Percentiles rank a stretch among this genome's conserved stretches.
These are phyloP conservation scores for Malbranchea cinnamomea DNA, from an alignment of 2,329 filamentous ascomycete species.

Conservation along the genomic window DNA sequence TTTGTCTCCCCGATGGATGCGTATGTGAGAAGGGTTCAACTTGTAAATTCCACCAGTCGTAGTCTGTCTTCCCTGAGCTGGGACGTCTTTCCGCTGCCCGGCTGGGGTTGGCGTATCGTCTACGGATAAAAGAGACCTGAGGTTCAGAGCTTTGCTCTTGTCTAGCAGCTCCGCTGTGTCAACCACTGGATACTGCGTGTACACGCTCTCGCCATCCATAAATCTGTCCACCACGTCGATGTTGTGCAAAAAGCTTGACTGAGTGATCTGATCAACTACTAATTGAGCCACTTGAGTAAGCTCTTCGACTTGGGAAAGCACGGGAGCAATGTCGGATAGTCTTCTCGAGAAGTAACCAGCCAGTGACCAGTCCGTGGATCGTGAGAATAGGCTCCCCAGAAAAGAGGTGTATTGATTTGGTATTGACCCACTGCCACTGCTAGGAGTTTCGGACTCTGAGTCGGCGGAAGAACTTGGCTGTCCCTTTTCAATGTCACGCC, in stretches of 20 bases:
- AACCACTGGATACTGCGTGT: neutral
- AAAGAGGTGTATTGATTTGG: too few relatives aligned
- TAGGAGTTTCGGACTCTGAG: too few relatives aligned
- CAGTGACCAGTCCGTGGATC: conserved; percentile 25
- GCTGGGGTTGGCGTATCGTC: conserved; percentile 9
- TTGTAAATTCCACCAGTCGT: conserved; percentile 23
- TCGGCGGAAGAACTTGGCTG: conserved; percentile 22
- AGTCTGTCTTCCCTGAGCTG: conserved; percentile 7
- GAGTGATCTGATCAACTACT: conserved; percentile 28
- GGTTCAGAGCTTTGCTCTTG: too few relatives aligned
- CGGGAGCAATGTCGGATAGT: conserved; percentile 18
- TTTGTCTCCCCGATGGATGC: conserved; percentile 38
- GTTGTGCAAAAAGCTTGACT: conserved; percentile 27
- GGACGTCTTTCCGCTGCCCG: conserved; percentile 15
- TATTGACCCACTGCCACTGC: too few relatives aligned
- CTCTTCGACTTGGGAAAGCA: conserved; percentile 20
- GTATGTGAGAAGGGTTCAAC: conserved; percentile 38
- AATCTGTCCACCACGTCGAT: conserved; percentile 12
- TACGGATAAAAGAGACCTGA: too few relatives aligned
- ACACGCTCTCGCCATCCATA: neutral
- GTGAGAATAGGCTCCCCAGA: conserved; percentile 24
- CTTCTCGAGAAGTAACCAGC: conserved; percentile 24
- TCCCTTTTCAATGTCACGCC: conserved; percentile 16
- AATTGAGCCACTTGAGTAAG: conserved; percentile 26
- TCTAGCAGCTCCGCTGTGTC: too few relatives aligned